Evolutionary conservation across 306 rosid genomes (phyloP), one percentile per base, ranked within the genome.

Genomic region (Cicer chorassanicum): DNA sequence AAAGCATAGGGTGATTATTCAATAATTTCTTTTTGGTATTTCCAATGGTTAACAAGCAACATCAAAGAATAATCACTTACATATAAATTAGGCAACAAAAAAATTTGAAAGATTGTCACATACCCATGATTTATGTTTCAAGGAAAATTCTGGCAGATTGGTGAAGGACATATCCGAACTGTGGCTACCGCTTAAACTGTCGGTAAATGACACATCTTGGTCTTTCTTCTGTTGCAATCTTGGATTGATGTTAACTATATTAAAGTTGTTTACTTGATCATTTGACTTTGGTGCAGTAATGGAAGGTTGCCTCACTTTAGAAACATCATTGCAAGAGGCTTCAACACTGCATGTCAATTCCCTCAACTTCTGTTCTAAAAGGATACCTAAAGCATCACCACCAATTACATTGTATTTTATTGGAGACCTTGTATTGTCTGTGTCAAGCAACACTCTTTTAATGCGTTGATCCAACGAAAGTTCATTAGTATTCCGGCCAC

Each of bases 351-450:
- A 61, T 44, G 92, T 87, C 46, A 90, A 78, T 66, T 94, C 98
- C 78, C 85, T 88, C 81, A 94, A 76, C 77, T 90, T 93, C 74
- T 93, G 96, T 81, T 93, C 97, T 87, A 93, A 83, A 82, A 93
- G 96, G 48, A 87, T 38, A 84, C 96, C 89, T 73, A 93, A 87
- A 66, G 96, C 89, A 84, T 93, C 96, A 75, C 92, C 90, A 43
- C 89, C 89, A 62, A 88, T 80, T 49, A 84, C 82, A 88, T 88
- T 93, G 88, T 86, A 88, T 67, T 93, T 91, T 65, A 91, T 56
- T 36, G 92, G 88, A 76, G 97, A 80, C 80, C 70, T 87, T 83
- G 87, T 70, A 74, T 79, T 43, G 16, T 88, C 94, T 61, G 87
- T n/a, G 10, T 88, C 86, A 3, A 85, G 82, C 82, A 83, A 72